phyloP scores from a whole-genome alignment of 2,329 filamentous ascomycete species.

The Mycosphaerella sp. region DNA sequence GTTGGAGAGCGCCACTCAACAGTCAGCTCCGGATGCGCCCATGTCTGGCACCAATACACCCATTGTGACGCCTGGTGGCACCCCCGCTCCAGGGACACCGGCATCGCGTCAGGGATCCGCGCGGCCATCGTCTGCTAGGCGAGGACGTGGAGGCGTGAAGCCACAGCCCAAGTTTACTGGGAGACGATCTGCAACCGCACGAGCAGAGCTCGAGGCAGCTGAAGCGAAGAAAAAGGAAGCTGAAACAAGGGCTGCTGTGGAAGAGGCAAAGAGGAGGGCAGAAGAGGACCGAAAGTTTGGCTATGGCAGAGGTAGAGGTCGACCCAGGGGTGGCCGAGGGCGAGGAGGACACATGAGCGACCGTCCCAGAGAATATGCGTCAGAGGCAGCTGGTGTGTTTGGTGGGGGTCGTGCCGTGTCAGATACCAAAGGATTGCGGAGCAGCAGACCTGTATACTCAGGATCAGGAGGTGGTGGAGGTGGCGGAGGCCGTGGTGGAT shows the following conservation, averaged over 20 bases:
- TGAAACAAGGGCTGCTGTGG: conserved; percentile 34
- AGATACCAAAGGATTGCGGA: conserved; percentile 14
- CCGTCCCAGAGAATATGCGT: conserved; percentile 19
- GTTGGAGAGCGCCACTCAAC: background rate
- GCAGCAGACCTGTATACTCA: conserved; percentile 9
- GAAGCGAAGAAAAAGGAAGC: conserved; percentile 36
- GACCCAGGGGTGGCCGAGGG: conserved; percentile 28
- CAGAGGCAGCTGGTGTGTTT: conserved; percentile 40
- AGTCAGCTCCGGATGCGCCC: background rate
- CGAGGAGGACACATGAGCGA: conserved; percentile 42
- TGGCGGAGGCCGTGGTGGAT: conserved; percentile 12
- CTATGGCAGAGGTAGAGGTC: conserved; percentile 30
- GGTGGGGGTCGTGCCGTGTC: conserved; percentile 31
- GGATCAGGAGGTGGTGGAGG: conserved; percentile 14
- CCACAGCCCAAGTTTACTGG: conserved; percentile 40
- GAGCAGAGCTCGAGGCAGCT: conserved; percentile 40
- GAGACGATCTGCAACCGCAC: conserved; percentile 41
- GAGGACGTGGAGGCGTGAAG: conserved; percentile 19
- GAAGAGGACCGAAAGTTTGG: conserved; percentile 25
- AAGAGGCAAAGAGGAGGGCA: conserved; percentile 25
- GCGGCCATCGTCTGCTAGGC: conserved; percentile 15
- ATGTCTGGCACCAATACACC: conserved; percentile 9
- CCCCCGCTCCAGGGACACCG: conserved; percentile 13
- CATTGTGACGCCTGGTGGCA: conserved; percentile 8
- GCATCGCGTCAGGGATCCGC: conserved; percentile 7